These are phyloP conservation scores for Desmodesmus armatus DNA, from an alignment of 139 green algal genomes.

Conservation along the genomic window DNA sequence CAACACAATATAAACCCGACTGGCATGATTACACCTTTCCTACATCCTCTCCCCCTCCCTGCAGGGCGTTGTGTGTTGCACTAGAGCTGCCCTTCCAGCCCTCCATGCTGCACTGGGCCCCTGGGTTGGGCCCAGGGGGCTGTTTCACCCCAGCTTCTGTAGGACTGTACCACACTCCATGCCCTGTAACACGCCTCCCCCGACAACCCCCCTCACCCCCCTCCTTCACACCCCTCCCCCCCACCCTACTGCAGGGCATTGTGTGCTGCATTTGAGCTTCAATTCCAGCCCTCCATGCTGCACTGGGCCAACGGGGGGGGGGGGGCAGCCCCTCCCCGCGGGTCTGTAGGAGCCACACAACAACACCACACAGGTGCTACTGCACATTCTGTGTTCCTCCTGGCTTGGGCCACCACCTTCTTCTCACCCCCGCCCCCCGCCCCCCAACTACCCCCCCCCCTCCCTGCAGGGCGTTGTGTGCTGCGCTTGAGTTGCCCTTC, in stretches of 20 bases:
- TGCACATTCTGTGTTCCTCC: not conserved
- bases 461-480: constrained; percentile 28
- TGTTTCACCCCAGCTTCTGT: not conserved
- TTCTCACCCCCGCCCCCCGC: not conserved
- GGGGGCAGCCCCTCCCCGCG: too few species aligned
- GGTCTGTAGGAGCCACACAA: too few species aligned
- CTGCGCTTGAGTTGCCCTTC: constrained; percentile 15
- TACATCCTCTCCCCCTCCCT: too few species aligned
- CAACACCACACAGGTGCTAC: not conserved
- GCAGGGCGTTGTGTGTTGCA: constrained; percentile 24
- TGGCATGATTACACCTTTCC: too few species aligned
- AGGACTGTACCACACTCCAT: not conserved
- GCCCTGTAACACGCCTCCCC: too few species aligned
- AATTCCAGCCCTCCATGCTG: constrained; percentile 31
- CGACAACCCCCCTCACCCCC: not conserved
- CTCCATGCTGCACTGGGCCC: constrained; percentile 40
- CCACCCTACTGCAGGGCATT: constrained; percentile 27
- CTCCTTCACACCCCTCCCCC: too few species aligned
- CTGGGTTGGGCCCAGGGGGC: constrained; percentile 32
- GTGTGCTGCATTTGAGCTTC: constrained; percentile 14
- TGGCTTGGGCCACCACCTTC: too few species aligned
- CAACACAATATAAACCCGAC: too few species aligned
- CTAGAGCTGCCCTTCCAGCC: constrained; percentile 30
- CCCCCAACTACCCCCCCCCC: too few species aligned
- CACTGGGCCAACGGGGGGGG: not conserved